Evolutionary conservation across 2,329 filamentous ascomycete species (phyloP), one percentile per base, ranked within the genome.

Genomic region (Fusarium albosuccineum): DNA sequence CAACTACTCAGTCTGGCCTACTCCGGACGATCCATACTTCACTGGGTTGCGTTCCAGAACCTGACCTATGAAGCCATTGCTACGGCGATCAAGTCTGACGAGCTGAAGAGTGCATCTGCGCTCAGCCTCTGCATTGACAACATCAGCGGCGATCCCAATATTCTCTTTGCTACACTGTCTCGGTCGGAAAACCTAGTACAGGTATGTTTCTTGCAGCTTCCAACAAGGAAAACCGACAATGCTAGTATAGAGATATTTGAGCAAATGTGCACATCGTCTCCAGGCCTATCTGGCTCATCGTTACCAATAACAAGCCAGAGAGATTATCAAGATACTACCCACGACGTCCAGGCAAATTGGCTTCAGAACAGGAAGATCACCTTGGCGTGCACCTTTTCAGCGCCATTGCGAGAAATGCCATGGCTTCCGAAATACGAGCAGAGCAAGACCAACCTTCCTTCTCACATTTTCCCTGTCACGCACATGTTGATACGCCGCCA

Each of bases 81-180:
- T n/a, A 26, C 33, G 14, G 48, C 48, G 14, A 26, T 51, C 14
- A 9, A 27, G 16, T 51, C 48, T 26, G 33, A 26, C 17, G 48
- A 51, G 22, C 33, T 51, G 16, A 14, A 29, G 8, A 7, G 26
- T 14, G 48, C 48, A 7, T 40, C 7, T 39, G 48, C 33, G 16
- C 48, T 51, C 17, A 51, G 48, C 16, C 48, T 40, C 16, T 51
- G 48, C n/a, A 40, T 51, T 14, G 48, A 40, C 33, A 39, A 27
- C 7, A 39, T 51, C n/a, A 39, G 9, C 16, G 33, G 33, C 6
- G 33, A 51, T 26, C 16, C 33, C 17, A 40, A 27, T 7, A 13
- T 26, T 40, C 48, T 51, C 16, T 10, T 34, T 11, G 45, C 45
- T 33, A 14, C 45, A 13, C 14, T 48, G 4, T 17, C 45, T 17